Evolutionary conservation across 176 grass and related monocot species (phyloP).

Genomic region (maize (Zea mays)): DNA sequence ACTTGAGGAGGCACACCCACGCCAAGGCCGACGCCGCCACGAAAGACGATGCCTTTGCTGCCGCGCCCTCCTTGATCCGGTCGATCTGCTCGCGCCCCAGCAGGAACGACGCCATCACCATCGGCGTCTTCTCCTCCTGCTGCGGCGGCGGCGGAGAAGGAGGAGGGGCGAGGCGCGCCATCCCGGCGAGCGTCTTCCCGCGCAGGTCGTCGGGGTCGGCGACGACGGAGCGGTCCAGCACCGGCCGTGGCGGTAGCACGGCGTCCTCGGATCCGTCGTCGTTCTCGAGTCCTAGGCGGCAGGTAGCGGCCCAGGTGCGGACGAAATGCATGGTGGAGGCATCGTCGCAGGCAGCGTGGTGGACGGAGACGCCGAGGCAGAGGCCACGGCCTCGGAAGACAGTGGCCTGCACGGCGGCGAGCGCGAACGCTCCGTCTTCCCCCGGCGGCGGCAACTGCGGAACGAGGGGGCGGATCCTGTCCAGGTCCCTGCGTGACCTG

Average conservation of each 20-base stretch:
- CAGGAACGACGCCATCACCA: slow-evolving; percentile 40
- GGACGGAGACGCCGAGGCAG: slow-evolving; percentile 34
- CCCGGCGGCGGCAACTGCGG: slow-evolving; percentile 9
- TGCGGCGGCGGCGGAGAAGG: neutral
- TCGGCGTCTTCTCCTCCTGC: neutral
- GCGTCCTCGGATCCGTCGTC: neutral
- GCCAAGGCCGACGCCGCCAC: slow-evolving; percentile 41
- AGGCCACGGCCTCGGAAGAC: slow-evolving; percentile 34
- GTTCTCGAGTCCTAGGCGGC: neutral
- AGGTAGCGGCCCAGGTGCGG: slow-evolving; percentile 50
- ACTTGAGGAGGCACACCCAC: slow-evolving; percentile 51
- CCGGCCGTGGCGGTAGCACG: neutral
- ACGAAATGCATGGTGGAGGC: slow-evolving; percentile 44
- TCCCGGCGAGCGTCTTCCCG: slow-evolving; percentile 44
- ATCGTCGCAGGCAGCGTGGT: slow-evolving; percentile 43
- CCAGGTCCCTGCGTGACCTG: slow-evolving; percentile 17
- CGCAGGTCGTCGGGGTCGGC: slow-evolving; percentile 50
- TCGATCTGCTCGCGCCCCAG: slow-evolving; percentile 37
- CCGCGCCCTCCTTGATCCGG: slow-evolving; percentile 37
- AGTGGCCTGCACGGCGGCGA: slow-evolving; percentile 38
- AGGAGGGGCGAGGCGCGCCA: slow-evolving; percentile 32
- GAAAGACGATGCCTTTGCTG: slow-evolving; percentile 27
- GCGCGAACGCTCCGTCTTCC: neutral
- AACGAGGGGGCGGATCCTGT: slow-evolving; percentile 20
- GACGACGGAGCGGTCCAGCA: slow-evolving; percentile 37